These are phyloP conservation scores for Trichophyton simii DNA, from an alignment of 2,329 filamentous ascomycete genomes.

Conservation along the genomic window DNA sequence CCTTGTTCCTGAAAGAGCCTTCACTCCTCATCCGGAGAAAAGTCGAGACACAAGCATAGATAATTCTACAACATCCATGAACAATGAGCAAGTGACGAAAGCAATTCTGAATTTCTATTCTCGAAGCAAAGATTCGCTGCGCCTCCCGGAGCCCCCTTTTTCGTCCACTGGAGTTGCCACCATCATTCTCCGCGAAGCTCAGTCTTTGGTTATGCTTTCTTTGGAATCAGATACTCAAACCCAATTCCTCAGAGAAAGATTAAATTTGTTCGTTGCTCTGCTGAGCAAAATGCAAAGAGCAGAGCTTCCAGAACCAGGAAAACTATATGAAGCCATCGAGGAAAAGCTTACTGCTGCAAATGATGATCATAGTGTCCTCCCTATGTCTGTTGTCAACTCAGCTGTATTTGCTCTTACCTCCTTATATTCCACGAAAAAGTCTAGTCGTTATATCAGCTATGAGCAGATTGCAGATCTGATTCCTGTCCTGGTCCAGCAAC, in stretches of 20 bases:
- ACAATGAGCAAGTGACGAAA: constrained; percentile 40
- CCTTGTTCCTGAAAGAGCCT: constrained; percentile 52
- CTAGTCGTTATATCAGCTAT: constrained; percentile 28
- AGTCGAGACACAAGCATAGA: not conserved
- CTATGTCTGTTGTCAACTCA: constrained; percentile 26
- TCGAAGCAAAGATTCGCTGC: constrained; percentile 56
- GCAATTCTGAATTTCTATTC: constrained; percentile 56
- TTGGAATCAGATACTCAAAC: constrained; percentile 18
- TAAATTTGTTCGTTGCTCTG: constrained; percentile 46
- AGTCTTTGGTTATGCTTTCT: constrained; percentile 24
- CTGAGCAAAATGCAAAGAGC: constrained; percentile 30
- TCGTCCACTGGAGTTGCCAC: constrained; percentile 44
- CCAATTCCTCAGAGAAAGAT: constrained; percentile 44
- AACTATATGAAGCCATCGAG: constrained; percentile 26
- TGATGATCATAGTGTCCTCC: constrained; percentile 18
- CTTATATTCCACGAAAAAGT: constrained; percentile 26
- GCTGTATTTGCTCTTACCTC: constrained; percentile 39
- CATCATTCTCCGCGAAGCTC: constrained; percentile 51
- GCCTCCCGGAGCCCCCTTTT: constrained; percentile 50
- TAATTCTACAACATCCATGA: constrained; percentile 9
- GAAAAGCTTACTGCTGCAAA: constrained; percentile 15
- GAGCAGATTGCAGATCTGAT: constrained; percentile 49
- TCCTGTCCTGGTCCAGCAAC: constrained; percentile 52
- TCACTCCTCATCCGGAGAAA: constrained; percentile 21
- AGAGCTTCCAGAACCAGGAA: constrained; percentile 22